Percentiles rank a stretch among this genome's conserved stretches.
Evolutionary conservation across 805 yeast species (phyloP).

Genomic region (Suhomyces pyralidae): DNA sequence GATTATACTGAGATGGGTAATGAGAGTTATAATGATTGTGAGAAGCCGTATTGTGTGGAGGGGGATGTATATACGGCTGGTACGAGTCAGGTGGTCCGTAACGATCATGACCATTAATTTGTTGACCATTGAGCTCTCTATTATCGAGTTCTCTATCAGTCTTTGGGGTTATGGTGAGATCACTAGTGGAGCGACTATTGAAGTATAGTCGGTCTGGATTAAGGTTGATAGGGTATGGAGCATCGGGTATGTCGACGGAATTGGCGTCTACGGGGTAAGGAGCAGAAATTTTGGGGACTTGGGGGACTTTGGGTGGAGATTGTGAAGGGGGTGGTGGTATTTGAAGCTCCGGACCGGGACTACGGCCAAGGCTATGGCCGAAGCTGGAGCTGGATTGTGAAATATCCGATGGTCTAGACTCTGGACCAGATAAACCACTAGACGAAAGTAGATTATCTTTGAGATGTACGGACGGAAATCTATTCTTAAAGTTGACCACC

Average conservation of each 20-base stretch:
- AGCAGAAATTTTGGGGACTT: neutral
- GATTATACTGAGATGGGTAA: no score
- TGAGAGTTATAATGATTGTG: no score
- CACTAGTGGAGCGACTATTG: neutral
- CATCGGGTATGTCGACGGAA: neutral
- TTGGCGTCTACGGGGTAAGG: constrained; percentile 3
- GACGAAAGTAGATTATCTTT: no score
- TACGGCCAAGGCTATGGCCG: no score
- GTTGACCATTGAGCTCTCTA: neutral
- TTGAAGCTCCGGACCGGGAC: neutral
- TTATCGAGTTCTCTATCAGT: no score
- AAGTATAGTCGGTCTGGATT: neutral
- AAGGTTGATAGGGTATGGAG: neutral
- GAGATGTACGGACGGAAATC: constrained; percentile 7
- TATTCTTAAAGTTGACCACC: constrained; percentile 3
- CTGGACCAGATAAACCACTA: no score
- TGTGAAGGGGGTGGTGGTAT: neutral
- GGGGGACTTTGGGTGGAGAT: neutral
- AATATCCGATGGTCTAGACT: no score
- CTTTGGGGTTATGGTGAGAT: neutral
- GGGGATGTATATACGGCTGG: no score
- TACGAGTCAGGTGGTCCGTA: neutral
- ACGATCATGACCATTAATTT: neutral
- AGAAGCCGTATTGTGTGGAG: no score
- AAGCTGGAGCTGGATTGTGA: neutral